Evolutionary conservation across 139 green algal genomes (phyloP).

Genomic region (Coelastrella sp.): DNA sequence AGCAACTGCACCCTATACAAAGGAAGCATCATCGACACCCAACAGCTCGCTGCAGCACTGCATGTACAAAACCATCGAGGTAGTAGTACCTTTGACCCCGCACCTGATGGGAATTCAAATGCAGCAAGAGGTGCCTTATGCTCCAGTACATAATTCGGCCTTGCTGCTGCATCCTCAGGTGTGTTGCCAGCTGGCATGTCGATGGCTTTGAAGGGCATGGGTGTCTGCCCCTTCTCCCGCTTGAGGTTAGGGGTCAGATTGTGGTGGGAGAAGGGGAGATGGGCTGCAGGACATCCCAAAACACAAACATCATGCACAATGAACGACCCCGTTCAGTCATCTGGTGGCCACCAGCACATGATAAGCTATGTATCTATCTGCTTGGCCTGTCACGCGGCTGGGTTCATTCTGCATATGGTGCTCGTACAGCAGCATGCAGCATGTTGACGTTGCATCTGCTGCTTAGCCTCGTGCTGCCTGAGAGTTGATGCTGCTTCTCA

Average conservation of each 20-base stretch:
- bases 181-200: background rate
- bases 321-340: background rate
- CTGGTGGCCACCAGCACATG: too few relatives aligned
- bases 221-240: background rate
- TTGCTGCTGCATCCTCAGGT: background rate
- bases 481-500: too few relatives aligned
- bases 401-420: background rate
- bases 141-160: background rate
- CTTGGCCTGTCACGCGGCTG: too few relatives aligned
- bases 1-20: too few relatives aligned
- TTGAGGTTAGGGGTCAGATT: background rate
- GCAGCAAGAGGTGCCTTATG: slow-evolving; percentile 8
- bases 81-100: background rate
- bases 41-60: too few relatives aligned
- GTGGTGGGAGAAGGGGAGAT: slow-evolving; percentile 34
- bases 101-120: slow-evolving; percentile 34
- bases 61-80: background rate
- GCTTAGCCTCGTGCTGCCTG: too few relatives aligned
- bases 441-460: too few relatives aligned
- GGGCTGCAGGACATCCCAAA: background rate
- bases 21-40: too few relatives aligned
- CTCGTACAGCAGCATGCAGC: background rate
- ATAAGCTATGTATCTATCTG: too few relatives aligned
- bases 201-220: slow-evolving; percentile 3
- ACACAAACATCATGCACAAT: background rate